Percentiles rank a stretch among this genome's conserved stretches.
phyloP scores from a whole-genome alignment of 2,329 filamentous ascomycete genomes.

The Ploettnerulaceae sp. region DNA sequence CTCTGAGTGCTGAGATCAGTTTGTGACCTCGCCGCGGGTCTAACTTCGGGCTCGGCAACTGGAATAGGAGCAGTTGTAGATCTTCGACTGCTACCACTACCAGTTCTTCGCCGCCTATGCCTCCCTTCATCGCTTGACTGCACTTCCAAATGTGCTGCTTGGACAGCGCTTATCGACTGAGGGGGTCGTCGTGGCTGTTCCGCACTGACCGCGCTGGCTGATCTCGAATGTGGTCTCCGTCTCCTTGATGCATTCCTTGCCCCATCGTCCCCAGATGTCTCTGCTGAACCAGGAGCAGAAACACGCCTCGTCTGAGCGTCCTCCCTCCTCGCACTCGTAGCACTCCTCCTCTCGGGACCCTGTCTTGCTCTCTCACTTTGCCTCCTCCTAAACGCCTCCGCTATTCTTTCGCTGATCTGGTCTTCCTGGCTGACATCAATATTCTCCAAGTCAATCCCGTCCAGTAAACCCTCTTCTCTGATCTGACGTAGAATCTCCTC shows the following conservation, averaged over 20 bases:
- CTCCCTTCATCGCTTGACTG: constrained; percentile 43
- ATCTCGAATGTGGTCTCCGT: constrained; percentile 41
- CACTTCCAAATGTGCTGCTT: constrained; percentile 45
- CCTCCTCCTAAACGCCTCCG: constrained; percentile 76
- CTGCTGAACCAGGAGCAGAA: constrained; percentile 30
- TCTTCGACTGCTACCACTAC: constrained; percentile 49
- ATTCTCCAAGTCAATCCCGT: constrained; percentile 84
- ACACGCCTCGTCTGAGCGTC: not conserved
- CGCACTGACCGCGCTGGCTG: constrained; percentile 41
- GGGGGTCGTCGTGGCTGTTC: constrained; percentile 50
- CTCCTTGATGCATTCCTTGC: constrained; percentile 20
- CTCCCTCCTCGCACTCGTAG: constrained; percentile 25
- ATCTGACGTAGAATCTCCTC: constrained; percentile 87
- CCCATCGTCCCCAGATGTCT: constrained; percentile 28
- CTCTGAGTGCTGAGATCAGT: constrained; percentile 51
- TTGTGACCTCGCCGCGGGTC: constrained; percentile 56
- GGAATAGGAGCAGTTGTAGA: constrained; percentile 48
- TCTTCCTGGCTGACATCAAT: constrained; percentile 81
- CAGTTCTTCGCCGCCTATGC: constrained; percentile 44
- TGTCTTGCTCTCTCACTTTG: constrained; percentile 58
- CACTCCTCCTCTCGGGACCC: constrained; percentile 42
- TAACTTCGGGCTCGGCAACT: constrained; percentile 38
- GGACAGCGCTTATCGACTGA: constrained; percentile 40
- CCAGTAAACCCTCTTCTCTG: constrained; percentile 77
- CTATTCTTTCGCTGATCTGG: constrained; percentile 84